A percentile compares a stretch with the other conserved stretches of the same genome.
phyloP scores from a whole-genome alignment of 768 basidiomycete genomes.

The Termitomyces sp. region DNA sequence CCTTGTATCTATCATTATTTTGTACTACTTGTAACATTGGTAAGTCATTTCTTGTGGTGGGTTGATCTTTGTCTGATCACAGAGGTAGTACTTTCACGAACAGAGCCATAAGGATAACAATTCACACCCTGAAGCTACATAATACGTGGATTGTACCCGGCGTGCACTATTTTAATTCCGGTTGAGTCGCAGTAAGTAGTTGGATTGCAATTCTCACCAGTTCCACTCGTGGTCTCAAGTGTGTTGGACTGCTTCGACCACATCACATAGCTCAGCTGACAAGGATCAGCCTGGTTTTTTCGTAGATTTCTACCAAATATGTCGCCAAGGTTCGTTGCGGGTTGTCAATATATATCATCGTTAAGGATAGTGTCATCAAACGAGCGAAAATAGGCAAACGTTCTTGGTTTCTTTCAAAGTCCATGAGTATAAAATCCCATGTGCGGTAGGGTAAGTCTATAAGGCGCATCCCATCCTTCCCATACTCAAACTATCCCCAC shows the following conservation, averaged over 20 bases:
- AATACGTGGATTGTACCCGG: background rate
- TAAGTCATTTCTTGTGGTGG: background rate
- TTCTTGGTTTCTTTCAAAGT: background rate
- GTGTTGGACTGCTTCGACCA: background rate
- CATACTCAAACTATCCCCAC: background rate
- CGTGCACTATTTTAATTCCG: background rate
- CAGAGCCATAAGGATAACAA: background rate
- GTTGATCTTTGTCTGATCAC: background rate
- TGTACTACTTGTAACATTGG: background rate
- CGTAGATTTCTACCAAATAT: background rate
- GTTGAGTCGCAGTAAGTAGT: background rate
- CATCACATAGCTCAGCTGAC: background rate
- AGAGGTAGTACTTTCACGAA: background rate
- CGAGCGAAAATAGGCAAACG: background rate
- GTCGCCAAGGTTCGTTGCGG: background rate
- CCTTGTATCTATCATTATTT: background rate
- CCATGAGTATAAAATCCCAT: background rate
- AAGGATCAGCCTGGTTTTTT: background rate
- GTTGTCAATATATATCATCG: background rate
- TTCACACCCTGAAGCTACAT: background rate
- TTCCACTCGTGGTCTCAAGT: background rate
- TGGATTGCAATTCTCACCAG: background rate
- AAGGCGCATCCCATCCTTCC: background rate
- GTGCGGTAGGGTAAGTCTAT: background rate
- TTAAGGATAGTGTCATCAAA: background rate